phyloP scores from a whole-genome alignment of 208 protist genomes.

The Leishmania guyanensis region DNA sequence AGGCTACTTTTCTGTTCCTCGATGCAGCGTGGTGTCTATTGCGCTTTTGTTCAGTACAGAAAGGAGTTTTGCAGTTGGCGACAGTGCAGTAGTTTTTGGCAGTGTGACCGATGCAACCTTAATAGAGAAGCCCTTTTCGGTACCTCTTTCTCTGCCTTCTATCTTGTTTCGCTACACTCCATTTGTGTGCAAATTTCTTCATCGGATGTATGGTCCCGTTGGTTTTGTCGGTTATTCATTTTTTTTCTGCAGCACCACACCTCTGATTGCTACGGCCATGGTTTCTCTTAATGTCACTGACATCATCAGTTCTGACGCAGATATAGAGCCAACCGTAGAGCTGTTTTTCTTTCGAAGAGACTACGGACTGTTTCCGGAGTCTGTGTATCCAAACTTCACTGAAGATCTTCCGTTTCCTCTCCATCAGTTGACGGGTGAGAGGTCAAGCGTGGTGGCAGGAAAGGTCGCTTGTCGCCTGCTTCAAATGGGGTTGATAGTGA shows the following conservation, averaged over 20 bases:
- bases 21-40: neutral
- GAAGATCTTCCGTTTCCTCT: conserved; percentile 2
- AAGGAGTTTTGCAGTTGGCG: neutral
- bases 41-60: conserved; percentile 1
- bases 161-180: conserved; percentile 2
- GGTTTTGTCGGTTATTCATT: conserved; percentile 1
- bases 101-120: neutral
- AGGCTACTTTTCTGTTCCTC: neutral
- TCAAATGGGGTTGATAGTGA: neutral
- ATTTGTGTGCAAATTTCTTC: conserved; percentile 6
- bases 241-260: neutral
- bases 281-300: neutral
- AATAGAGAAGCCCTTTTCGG: neutral
- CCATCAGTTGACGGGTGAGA: neutral
- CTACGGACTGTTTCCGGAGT: neutral
- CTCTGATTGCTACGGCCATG: neutral
- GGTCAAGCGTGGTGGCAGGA: neutral
- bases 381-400: neutral
- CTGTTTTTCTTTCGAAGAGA: neutral
- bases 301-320: neutral
- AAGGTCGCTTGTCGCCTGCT: neutral
- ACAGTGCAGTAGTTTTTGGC: neutral
- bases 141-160: neutral
- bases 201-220: conserved; percentile 2
- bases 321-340: neutral